Base-by-base conservation (phyloP, 352 stramenopile genomes). In the Pythium angustatum region DNA sequence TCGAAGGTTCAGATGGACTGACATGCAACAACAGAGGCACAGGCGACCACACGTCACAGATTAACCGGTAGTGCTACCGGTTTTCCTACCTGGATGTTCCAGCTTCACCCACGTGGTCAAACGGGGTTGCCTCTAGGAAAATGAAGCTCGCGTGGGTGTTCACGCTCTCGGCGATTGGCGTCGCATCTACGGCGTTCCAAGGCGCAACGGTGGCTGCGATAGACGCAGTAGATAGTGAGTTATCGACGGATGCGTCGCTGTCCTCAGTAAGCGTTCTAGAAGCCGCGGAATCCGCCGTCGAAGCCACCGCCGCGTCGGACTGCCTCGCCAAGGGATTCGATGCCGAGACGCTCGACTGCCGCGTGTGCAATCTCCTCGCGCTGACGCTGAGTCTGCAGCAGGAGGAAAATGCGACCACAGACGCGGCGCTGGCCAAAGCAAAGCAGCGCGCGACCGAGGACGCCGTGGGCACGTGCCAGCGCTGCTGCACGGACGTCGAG, bases 261-360 rank as follows among this genome's bases (percentile, higher is more conserved):
- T 28, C 17, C 22, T 19, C 55, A 5, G 8, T 50, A 58, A 19
- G 41, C 43, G 48, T 64, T 56, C 21, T 67, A 17, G 52, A 67
- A 14, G n/a, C 40, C 0, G 44, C 17, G 2, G 41, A 62, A 26
- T 26, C 30, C 5, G 54, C 3, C n/a, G 41, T 49, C 5, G 51
- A 51, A 0, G 54, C 21, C 17, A 68, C 66, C 6, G 66, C 73
- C 24, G 21, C 36, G n/a, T 19, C 40, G 22, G 26, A 66, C 38
- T 91, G 82, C 24, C 43, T 76, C 4, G 62, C 49, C 5, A 67
- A 76, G 21, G 82, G 82, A 14, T 91, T 90, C 64, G 82, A 89
- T 52, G 56, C 56, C 0, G 75, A 88, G 27, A 72, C 70, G 19
- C 77, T 91, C 34, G 77, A 91, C 58, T 91, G 82, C 50, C 68